Evolutionary conservation across 2,329 filamentous ascomycete genomes (phyloP).

Genomic region (Didymella arachidicola): DNA sequence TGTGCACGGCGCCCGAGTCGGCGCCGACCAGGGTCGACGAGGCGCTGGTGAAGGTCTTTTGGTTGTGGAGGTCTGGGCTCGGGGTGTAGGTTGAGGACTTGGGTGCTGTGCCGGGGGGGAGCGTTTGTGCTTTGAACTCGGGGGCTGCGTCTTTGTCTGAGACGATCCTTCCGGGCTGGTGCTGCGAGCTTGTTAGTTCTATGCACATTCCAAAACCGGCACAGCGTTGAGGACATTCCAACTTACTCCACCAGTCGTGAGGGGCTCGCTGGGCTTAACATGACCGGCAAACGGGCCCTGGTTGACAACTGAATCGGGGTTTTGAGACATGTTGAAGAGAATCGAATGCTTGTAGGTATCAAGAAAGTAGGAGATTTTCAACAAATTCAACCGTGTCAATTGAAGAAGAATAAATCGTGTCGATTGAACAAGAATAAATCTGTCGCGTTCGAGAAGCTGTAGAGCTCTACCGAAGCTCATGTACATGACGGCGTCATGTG

Average conservation of each 20-base stretch:
- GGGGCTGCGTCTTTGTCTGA: conserved; percentile 61
- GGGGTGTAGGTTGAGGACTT: conserved; percentile 54
- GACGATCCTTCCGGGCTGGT: conserved; percentile 68
- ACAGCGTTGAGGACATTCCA: not conserved
- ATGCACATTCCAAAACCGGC: not conserved
- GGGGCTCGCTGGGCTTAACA: conserved; percentile 60
- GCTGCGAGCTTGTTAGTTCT: conserved; percentile 55
- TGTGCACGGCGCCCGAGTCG: conserved; percentile 62
- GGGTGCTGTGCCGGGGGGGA: conserved; percentile 71
- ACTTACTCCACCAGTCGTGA: conserved; percentile 64
- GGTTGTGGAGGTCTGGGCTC: conserved; percentile 55
- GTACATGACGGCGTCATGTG: conserved; percentile 14
- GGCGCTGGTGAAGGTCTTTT: conserved; percentile 54
- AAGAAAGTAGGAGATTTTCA: not conserved
- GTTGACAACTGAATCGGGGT: conserved; percentile 62
- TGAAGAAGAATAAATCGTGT: too few species aligned
- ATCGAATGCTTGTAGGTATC: conserved; percentile 34
- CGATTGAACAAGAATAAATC: too few species aligned
- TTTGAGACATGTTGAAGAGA: conserved; percentile 44
- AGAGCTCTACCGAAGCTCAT: conserved; percentile 4
- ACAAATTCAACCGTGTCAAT: too few species aligned
- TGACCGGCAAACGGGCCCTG: conserved; percentile 63
- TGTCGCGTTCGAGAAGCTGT: conserved; percentile 1
- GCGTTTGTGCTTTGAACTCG: conserved; percentile 68
- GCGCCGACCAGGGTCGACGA: conserved; percentile 59